phyloP scores from a whole-genome alignment of 176 grass and related monocot genomes.

The Puya raimondii region DNA sequence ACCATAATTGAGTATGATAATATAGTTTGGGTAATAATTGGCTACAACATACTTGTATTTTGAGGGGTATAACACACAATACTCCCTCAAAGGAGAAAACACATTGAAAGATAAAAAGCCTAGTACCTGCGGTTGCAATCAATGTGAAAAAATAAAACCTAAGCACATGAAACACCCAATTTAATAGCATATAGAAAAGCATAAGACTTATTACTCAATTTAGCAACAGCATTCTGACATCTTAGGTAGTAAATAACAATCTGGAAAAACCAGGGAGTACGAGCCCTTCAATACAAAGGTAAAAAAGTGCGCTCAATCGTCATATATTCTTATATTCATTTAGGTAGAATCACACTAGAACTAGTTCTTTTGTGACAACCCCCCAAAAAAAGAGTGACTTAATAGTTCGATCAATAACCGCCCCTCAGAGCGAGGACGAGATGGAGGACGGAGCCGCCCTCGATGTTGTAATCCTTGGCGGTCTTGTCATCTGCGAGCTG shows the following conservation, averaged over 20 bases:
- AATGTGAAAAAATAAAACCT: too few relatives aligned
- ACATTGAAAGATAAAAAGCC: too few relatives aligned
- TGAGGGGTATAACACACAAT: too few relatives aligned
- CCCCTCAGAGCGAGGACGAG: conserved; percentile 95
- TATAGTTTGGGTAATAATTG: neutral
- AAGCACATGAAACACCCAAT: neutral
- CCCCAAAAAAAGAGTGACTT: neutral
- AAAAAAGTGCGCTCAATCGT: neutral
- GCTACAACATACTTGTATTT: too few relatives aligned
- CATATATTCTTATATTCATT: neutral
- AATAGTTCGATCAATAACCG: conserved; percentile 39
- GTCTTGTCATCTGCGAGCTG: conserved; percentile 99
- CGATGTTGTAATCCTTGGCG: conserved; percentile 97
- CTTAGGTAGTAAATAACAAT: too few relatives aligned
- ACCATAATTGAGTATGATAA: neutral
- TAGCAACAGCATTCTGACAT: neutral
- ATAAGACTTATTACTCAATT: neutral
- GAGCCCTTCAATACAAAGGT: neutral
- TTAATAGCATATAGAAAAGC: neutral
- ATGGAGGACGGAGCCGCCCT: conserved; percentile 94
- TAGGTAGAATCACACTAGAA: neutral
- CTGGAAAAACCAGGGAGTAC: neutral
- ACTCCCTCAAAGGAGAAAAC: too few relatives aligned
- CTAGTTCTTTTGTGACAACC: neutral
- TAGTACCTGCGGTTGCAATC: too few relatives aligned